Percentiles rank a stretch among this genome's conserved stretches.
Conservation (phyloP, 768 basidiomycete genomes). For the Boletus eberwhitei region DNA sequence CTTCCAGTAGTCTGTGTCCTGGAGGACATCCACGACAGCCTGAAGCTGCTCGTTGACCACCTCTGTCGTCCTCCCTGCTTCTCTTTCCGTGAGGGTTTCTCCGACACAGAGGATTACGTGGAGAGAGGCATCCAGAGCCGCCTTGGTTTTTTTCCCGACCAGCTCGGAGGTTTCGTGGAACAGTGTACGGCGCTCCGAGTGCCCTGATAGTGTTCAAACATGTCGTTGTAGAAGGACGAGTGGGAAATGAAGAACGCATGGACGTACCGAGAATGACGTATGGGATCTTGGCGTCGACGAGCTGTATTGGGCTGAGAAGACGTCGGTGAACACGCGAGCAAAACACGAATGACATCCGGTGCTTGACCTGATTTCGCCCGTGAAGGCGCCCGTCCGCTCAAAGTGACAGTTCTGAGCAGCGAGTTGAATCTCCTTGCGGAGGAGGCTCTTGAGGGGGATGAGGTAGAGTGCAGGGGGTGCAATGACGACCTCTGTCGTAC, state of each 20-base stretch:
- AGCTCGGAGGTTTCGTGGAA: conserved; percentile 85
- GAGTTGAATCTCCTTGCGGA: conserved; percentile 70
- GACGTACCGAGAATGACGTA: conserved; percentile 85
- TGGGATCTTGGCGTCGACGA: conserved; percentile 80
- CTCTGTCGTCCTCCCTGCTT: conserved; percentile 67
- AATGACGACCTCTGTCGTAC: conserved; percentile 78
- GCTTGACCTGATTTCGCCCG: conserved; percentile 89
- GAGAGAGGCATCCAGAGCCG: conserved; percentile 71
- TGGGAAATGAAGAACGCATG: background rate
- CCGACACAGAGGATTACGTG: conserved; percentile 95
- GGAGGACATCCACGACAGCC: conserved; percentile 62
- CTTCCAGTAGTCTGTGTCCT: conserved; percentile 72
- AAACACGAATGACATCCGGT: background rate
- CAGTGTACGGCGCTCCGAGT: conserved; percentile 92
- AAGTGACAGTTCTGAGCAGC: conserved; percentile 91
- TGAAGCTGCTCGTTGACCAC: conserved; percentile 83
- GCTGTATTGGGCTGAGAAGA: conserved; percentile 65
- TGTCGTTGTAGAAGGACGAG: background rate
- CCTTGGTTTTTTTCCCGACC: conserved; percentile 84
- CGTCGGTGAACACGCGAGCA: background rate
- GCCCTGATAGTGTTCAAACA: conserved; percentile 46
- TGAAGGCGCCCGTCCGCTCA: conserved; percentile 85
- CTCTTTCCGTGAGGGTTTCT: conserved; percentile 87
- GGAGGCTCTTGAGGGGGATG: conserved; percentile 57
- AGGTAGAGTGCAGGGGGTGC: conserved; percentile 90